phyloP scores from a whole-genome alignment of 257 asterid species.

The Solanum gandarillasii region DNA sequence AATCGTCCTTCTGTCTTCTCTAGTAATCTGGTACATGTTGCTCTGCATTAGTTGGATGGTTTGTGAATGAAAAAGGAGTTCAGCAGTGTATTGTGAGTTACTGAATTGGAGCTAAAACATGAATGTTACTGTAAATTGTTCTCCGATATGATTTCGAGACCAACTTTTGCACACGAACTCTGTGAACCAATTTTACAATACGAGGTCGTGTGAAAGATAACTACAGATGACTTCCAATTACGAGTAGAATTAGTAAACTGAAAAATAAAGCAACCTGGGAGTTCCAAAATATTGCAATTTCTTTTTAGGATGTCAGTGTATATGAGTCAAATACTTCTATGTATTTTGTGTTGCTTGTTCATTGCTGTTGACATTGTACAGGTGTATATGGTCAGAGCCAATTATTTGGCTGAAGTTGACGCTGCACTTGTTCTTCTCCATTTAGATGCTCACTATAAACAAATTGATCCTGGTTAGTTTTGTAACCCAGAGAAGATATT shows the following conservation, averaged over 20 bases:
- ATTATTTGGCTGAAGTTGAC: constrained; percentile 27
- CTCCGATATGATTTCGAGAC: neutral
- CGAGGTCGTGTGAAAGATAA: no score
- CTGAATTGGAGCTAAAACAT: neutral
- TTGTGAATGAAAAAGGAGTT: neutral
- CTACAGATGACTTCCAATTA: neutral
- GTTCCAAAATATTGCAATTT: neutral
- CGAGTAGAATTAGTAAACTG: neutral
- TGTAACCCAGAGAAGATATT: neutral
- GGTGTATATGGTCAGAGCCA: constrained; percentile 36
- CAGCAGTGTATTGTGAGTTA: neutral
- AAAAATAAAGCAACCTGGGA: neutral
- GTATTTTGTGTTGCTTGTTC: neutral
- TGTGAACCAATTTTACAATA: neutral
- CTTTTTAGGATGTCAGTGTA: neutral
- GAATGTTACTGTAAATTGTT: neutral
- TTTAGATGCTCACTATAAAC: constrained; percentile 12
- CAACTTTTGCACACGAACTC: neutral
- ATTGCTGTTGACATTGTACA: neutral
- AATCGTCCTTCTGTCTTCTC: neutral
- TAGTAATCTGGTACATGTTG: neutral
- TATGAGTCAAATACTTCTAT: neutral
- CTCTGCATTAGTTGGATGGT: neutral
- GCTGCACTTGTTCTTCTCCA: constrained; percentile 40
- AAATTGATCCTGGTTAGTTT: constrained; percentile 1